Evolutionary conservation across 371 early-diverging fungal genomes (phyloP).

Genomic region (Mucor saturninus): DNA sequence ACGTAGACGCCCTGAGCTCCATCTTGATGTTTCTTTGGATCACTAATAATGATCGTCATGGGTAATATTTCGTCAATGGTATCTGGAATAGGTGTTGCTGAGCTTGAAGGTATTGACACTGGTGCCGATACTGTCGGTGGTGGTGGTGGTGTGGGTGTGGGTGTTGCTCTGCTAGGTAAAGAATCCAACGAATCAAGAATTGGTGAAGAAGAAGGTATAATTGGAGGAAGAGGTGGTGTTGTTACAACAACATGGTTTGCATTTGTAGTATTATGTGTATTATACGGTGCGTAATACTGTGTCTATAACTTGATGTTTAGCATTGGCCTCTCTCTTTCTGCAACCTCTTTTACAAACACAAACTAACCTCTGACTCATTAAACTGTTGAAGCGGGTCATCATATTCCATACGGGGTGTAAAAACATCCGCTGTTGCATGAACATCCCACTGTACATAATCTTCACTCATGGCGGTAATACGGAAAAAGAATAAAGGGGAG

Average conservation of each 20-base stretch:
- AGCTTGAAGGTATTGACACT: slow-evolving; percentile 9
- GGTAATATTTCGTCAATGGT: slow-evolving; percentile 9
- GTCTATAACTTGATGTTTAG: not conserved
- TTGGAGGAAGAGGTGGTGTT: slow-evolving; percentile 11
- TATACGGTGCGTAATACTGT: slow-evolving; percentile 2
- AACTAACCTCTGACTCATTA: slow-evolving; percentile 23
- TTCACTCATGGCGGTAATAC: slow-evolving; percentile 29
- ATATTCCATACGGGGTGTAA: slow-evolving; percentile 31
- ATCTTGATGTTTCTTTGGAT: slow-evolving; percentile 88
- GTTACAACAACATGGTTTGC: not conserved
- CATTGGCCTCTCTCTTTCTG: not conserved
- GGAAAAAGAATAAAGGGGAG: too few relatives aligned
- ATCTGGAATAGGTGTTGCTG: slow-evolving; percentile 5
- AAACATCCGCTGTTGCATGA: slow-evolving; percentile 38
- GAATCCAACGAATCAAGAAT: slow-evolving; percentile 12
- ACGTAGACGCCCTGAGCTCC: slow-evolving; percentile 78
- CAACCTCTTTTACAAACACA: not conserved
- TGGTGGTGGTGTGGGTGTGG: slow-evolving; percentile 3
- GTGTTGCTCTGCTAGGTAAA: slow-evolving; percentile 4
- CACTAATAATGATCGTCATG: slow-evolving; percentile 65
- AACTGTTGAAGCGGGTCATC: slow-evolving; percentile 40
- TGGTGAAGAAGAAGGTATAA: slow-evolving; percentile 18
- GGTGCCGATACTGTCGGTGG: not conserved
- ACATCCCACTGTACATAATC: slow-evolving; percentile 47
- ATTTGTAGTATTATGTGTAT: not conserved